These are phyloP conservation scores for Simmondsia chinensis DNA, from an alignment of 148 eudicot genomes.

Conservation along the genomic window DNA sequence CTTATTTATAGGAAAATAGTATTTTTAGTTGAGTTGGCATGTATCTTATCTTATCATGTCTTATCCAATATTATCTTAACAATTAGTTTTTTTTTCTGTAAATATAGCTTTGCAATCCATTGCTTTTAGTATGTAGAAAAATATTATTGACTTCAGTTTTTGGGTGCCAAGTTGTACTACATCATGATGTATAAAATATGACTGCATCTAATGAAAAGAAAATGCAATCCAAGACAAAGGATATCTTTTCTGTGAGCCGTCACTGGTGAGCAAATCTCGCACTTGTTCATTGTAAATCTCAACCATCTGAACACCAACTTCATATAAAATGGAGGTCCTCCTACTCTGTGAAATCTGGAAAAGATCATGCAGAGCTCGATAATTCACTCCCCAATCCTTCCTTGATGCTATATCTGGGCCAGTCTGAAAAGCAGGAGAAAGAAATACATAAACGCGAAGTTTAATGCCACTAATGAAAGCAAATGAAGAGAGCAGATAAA, in stretches of 20 bases:
- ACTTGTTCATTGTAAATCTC: constrained; percentile 96
- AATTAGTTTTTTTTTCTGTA: too few relatives aligned
- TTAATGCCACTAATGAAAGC: background rate
- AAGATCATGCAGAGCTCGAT: constrained; percentile 78
- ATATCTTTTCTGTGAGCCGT: constrained; percentile 71
- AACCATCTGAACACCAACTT: constrained; percentile 84
- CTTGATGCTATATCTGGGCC: constrained; percentile 64
- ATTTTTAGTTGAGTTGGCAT: too few relatives aligned
- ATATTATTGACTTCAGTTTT: too few relatives aligned
- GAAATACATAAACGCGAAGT: background rate
- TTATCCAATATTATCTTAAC: too few relatives aligned
- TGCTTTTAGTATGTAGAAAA: too few relatives aligned
- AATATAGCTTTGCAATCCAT: too few relatives aligned
- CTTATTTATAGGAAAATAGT: too few relatives aligned
- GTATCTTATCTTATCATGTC: too few relatives aligned
- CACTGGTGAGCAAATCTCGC: constrained; percentile 63
- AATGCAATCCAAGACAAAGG: constrained; percentile 23
- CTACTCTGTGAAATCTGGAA: constrained; percentile 70
- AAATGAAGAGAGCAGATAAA: background rate
- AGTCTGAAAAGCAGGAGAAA: constrained; percentile 29
- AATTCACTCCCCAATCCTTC: constrained; percentile 87
- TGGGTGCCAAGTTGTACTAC: too few relatives aligned
- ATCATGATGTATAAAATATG: background rate
- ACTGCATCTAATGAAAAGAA: background rate
- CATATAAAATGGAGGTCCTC: constrained; percentile 54